Conservation (phyloP, 2,329 filamentous ascomycete genomes). For the Ophiostoma sp. region DNA sequence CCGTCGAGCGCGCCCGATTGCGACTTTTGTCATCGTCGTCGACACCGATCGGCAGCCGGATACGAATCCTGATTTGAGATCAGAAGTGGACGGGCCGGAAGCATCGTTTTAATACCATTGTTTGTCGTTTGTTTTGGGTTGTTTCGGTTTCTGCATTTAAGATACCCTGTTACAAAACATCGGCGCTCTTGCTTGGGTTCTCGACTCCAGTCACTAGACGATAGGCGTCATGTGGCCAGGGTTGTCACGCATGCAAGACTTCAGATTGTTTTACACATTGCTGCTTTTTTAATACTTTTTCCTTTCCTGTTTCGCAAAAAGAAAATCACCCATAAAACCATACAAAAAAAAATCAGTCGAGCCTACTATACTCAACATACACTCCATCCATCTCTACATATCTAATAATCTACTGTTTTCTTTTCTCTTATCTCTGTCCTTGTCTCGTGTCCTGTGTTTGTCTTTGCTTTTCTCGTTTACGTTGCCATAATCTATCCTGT, state of each 20-base stretch:
- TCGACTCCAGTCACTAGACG: background rate
- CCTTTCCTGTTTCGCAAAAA: conserved; percentile 13
- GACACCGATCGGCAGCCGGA: conserved; percentile 14
- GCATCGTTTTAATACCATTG: conserved; percentile 21
- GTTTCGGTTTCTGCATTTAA: conserved; percentile 49
- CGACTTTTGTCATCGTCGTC: background rate
- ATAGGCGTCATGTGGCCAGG: background rate
- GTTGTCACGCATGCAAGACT: background rate
- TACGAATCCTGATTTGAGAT: conserved; percentile 11
- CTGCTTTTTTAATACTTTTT: conserved; percentile 15
- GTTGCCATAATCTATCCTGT: too few species aligned
- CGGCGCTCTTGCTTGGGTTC: background rate
- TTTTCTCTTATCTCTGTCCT: background rate
- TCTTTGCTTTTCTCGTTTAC: background rate
- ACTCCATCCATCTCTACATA: conserved; percentile 5
- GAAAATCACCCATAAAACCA: background rate
- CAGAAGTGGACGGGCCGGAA: conserved; percentile 22
- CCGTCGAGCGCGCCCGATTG: background rate
- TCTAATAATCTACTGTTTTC: conserved; percentile 19
- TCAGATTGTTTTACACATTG: background rate
- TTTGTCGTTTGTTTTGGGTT: conserved; percentile 34
- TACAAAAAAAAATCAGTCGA: conserved; percentile 17
- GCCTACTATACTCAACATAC: conserved; percentile 13
- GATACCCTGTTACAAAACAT: conserved; percentile 27
- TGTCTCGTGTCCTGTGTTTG: background rate